Base-by-base conservation (phyloP, 441 rosid genomes). In the Mallotus repandus region DNA sequence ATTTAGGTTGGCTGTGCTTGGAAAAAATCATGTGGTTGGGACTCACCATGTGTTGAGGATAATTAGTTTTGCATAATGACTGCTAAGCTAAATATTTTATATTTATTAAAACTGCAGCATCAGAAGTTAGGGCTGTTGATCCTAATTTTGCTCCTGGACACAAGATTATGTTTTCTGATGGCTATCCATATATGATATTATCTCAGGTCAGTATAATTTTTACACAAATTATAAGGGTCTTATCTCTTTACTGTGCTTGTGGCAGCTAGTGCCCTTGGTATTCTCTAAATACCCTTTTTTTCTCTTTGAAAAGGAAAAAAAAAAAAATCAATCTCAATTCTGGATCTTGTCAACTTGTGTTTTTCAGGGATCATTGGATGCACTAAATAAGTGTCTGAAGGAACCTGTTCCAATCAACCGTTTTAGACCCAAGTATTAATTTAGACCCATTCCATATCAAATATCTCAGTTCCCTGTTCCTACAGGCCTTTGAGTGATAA, bases 381-480 rank as follows among this genome's bases (percentile, higher is more conserved):
- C 73, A 5, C 84, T 94, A 46, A 94, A 94, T 82, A 78, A 77
- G 77, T 82, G 84, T 80, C 88, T 91, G 64, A 81, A 81, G 81
- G 92, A 86, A 80, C 94, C 97, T 45, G 81, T 94, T 69, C 91
- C 96, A 43, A 65, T 94, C 72, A 92, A 88, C 76, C 94, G 98
- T 53, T 94, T 94, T 69, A 84, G 97, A 80, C 94, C 97, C 79
- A 94, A 94, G 97, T 94, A 90, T 66, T 61, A 62, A 46, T 66
- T 76, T 12, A 57, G 46, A 14, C 73, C 70, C 70, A 15, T 38
- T 21, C 22, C 38, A 57, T 13, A 18, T 73, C 49, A 32, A 45
- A 73, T 60, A 6, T 69, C 35, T 15, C 29, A 29, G 35, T 45
- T 29, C 58, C 1, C 25, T 48, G 58, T 35, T 50, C 53, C 43